Evolutionary conservation across 345 rosid species (phyloP).

Genomic region (Arabis alpina): DNA sequence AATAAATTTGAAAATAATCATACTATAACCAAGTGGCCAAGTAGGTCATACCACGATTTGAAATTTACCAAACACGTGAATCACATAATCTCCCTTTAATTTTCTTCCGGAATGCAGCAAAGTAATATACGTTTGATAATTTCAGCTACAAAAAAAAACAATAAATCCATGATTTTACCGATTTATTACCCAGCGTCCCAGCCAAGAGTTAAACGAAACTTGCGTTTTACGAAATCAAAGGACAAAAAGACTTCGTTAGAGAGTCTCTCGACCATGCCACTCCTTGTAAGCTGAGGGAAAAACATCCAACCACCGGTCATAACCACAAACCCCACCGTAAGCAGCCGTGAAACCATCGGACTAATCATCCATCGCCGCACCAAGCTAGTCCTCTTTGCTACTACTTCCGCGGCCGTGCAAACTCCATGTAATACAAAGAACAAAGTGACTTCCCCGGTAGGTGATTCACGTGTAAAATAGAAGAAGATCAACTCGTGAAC

Average conservation of each 20-base stretch:
- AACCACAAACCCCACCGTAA: slow-evolving; percentile 47
- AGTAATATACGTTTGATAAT: background rate
- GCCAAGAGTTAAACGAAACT: background rate
- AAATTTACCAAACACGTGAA: background rate
- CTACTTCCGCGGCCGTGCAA: slow-evolving; percentile 42
- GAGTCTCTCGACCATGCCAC: slow-evolving; percentile 20
- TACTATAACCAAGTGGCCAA: background rate
- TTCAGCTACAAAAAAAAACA: background rate
- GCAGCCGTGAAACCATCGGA: slow-evolving; percentile 25
- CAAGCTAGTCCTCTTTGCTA: slow-evolving; percentile 24
- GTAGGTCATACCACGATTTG: slow-evolving; percentile 3
- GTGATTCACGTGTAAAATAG: slow-evolving; percentile 31
- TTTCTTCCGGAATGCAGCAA: background rate
- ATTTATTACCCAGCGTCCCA: background rate
- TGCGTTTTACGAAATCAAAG: slow-evolving; percentile 21
- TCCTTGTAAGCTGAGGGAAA: slow-evolving; percentile 44
- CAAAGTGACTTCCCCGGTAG: slow-evolving; percentile 44
- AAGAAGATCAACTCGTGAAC: slow-evolving; percentile 43
- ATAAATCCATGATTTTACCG: background rate
- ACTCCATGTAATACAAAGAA: slow-evolving; percentile 47
- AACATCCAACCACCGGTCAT: slow-evolving; percentile 50
- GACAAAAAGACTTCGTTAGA: slow-evolving; percentile 31
- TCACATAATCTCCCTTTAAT: background rate
- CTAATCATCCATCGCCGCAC: slow-evolving; percentile 30
- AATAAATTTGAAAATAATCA: background rate